Percentiles rank a stretch among this genome's conserved stretches.
These are phyloP conservation scores for Biscogniauxia sp. DNA, from an alignment of 2,329 filamentous ascomycete species.

Conservation along the genomic window DNA sequence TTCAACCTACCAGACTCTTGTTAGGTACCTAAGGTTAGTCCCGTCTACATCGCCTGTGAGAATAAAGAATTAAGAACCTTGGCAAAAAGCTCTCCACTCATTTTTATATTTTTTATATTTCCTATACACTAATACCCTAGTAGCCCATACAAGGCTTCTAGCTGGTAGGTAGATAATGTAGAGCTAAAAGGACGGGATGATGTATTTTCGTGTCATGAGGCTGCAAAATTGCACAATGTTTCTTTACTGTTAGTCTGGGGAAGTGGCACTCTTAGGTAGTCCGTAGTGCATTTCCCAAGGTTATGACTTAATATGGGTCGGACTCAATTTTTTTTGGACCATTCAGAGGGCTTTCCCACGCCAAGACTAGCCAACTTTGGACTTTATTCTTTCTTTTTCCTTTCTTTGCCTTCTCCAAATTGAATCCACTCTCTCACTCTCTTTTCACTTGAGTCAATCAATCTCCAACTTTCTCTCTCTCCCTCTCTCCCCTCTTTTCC, in stretches of 20 bases:
- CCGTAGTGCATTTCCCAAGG: neutral
- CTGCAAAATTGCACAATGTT: conserved; percentile 13
- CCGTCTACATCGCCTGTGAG: too few species aligned
- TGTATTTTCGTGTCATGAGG: conserved; percentile 12
- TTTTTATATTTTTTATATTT: too few species aligned
- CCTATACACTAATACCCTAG: too few species aligned
- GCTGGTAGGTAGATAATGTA: neutral
- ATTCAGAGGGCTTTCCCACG: conserved; percentile 2
- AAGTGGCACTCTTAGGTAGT: neutral
- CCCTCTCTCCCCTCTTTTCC: neutral
- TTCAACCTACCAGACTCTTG: too few species aligned
- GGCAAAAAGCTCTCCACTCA: too few species aligned
- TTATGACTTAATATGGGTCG: neutral
- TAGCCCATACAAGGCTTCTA: neutral
- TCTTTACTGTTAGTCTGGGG: conserved; percentile 7
- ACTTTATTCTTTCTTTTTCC: conserved; percentile 2
- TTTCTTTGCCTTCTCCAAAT: neutral
- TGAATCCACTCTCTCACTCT: conserved; percentile 1
- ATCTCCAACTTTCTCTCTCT: neutral
- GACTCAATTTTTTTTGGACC: neutral
- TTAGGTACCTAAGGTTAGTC: too few species aligned
- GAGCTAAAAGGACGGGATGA: conserved; percentile 4
- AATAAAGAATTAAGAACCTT: too few species aligned
- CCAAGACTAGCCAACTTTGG: conserved; percentile 1
- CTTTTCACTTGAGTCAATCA: neutral